A percentile compares a stretch with the other conserved stretches of the same genome.
These are phyloP conservation scores for Casuarina cunninghamiana DNA, from an alignment of 306 rosid species.

Conservation along the genomic window DNA sequence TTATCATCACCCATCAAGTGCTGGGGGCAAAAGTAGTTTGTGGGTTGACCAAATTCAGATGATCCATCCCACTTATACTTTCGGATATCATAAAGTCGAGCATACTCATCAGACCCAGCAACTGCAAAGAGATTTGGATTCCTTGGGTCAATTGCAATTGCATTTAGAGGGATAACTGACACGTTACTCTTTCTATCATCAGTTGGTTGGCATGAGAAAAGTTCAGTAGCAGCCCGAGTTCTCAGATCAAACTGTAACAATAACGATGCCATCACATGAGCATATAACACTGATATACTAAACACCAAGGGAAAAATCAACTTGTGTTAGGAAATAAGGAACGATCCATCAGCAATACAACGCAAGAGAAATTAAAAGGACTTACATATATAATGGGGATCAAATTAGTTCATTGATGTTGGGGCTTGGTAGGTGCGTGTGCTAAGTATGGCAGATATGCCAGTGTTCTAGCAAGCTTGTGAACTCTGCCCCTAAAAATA, in stretches of 20 bases:
- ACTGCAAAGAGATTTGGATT: constrained; percentile 87
- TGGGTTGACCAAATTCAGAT: constrained; percentile 62
- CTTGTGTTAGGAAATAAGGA: neutral
- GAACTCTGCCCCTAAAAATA: too few relatives aligned
- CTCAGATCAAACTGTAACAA: constrained; percentile 88
- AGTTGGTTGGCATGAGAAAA: constrained; percentile 70
- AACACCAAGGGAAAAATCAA: neutral
- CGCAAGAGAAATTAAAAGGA: constrained; percentile 2
- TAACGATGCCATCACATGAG: constrained; percentile 31
- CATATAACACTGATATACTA: neutral
- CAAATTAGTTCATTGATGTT: neutral
- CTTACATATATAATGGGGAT: constrained; percentile 4
- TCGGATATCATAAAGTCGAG: constrained; percentile 87
- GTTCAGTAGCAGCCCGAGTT: constrained; percentile 61
- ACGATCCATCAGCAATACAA: constrained; percentile 4
- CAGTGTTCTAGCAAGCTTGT: too few relatives aligned
- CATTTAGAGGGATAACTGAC: constrained; percentile 62
- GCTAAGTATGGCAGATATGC: too few relatives aligned
- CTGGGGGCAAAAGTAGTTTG: constrained; percentile 72
- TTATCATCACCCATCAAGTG: constrained; percentile 57
- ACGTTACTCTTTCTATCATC: constrained; percentile 44
- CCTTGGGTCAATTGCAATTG: constrained; percentile 94
- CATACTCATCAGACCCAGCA: constrained; percentile 79
- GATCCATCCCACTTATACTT: constrained; percentile 80
- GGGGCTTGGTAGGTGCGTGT: too few relatives aligned